Percentiles rank a stretch among this genome's conserved stretches.
phyloP scores from a whole-genome alignment of 1,284 basidiomycete genomes.

The Mycena citricolor region DNA sequence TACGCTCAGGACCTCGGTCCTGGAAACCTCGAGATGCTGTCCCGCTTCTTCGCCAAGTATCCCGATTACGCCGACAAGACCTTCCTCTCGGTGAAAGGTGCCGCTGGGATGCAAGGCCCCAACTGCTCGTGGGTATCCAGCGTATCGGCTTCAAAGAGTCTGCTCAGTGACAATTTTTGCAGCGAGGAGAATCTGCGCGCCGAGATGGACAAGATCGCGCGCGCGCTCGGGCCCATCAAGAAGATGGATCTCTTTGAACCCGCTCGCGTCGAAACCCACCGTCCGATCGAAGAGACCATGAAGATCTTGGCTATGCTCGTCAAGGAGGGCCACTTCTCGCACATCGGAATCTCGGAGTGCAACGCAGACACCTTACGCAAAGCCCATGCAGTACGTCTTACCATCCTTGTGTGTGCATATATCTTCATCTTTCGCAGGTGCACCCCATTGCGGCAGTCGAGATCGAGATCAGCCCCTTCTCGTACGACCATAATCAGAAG shows the following conservation, averaged over 20 bases:
- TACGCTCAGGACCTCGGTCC: constrained; percentile 31
- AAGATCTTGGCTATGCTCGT: constrained; percentile 33
- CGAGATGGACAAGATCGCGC: constrained; percentile 41
- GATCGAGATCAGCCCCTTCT: constrained; percentile 23
- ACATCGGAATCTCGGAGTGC: constrained; percentile 55
- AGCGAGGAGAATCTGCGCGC: constrained; percentile 35
- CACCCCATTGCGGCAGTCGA: constrained; percentile 22
- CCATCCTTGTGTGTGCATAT: not conserved
- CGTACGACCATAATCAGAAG: constrained; percentile 22
- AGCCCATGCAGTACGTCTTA: constrained; percentile 36
- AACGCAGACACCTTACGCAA: constrained; percentile 47
- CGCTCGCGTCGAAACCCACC: constrained; percentile 39
- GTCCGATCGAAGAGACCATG: constrained; percentile 39
- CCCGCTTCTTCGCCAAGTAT: constrained; percentile 47
- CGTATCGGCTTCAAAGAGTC: no score
- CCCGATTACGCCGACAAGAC: constrained; percentile 53
- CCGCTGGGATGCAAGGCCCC: no score
- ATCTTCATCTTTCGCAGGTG: constrained; percentile 1
- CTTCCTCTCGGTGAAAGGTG: constrained; percentile 42
- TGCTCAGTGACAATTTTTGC: not conserved
- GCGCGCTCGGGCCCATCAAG: constrained; percentile 44
- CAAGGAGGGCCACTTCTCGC: constrained; percentile 45
- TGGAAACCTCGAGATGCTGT: constrained; percentile 42
- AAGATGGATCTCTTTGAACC: constrained; percentile 50
- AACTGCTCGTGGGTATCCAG: no score